A percentile compares a stretch with the other conserved stretches of the same genome.
Conservation (phyloP, 2,329 filamentous ascomycete genomes). For the Aspergillus pseudoterreus region DNA sequence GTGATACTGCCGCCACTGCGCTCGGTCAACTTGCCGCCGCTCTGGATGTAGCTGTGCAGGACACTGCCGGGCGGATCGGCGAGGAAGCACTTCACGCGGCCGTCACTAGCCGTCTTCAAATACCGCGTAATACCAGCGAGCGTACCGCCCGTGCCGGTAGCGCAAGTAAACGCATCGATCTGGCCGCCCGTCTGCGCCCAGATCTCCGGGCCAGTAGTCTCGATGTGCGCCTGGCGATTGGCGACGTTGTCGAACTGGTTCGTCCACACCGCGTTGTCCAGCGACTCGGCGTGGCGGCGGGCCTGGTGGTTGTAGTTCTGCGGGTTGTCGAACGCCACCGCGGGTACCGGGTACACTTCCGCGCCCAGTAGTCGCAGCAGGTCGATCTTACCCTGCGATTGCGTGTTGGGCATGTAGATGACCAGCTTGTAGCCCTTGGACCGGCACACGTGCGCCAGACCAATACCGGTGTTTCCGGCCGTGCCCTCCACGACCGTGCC, state of each 20-base stretch:
- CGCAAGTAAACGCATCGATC: constrained; percentile 91
- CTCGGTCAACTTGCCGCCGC: constrained; percentile 78
- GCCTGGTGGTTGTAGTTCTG: constrained; percentile 99
- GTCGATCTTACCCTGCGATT: constrained; percentile 97
- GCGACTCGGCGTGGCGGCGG: constrained; percentile 74
- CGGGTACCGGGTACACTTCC: constrained; percentile 92
- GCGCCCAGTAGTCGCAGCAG: constrained; percentile 85
- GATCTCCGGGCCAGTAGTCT: constrained; percentile 96
- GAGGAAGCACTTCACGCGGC: constrained; percentile 79
- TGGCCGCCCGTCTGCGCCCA: constrained; percentile 86
- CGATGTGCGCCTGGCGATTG: constrained; percentile 89
- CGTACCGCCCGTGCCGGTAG: constrained; percentile 89
- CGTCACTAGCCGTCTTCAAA: constrained; percentile 76
- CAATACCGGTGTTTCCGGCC: constrained; percentile 96
- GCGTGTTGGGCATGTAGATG: constrained; percentile 99
- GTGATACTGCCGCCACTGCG: constrained; percentile 85
- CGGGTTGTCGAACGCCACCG: constrained; percentile 91
- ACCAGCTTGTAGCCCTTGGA: constrained; percentile 89
- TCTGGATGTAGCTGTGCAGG: constrained; percentile 85
- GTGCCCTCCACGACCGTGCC: constrained; percentile 97
- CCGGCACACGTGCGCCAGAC: constrained; percentile 92
- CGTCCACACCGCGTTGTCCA: constrained; percentile 93
- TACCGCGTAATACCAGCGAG: constrained; percentile 85
- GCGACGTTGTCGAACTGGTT: constrained; percentile 98
- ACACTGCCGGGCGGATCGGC: constrained; percentile 93